Base-by-base conservation (phyloP, 2,329 filamentous ascomycete genomes). In the Blumeriella jaapii region DNA sequence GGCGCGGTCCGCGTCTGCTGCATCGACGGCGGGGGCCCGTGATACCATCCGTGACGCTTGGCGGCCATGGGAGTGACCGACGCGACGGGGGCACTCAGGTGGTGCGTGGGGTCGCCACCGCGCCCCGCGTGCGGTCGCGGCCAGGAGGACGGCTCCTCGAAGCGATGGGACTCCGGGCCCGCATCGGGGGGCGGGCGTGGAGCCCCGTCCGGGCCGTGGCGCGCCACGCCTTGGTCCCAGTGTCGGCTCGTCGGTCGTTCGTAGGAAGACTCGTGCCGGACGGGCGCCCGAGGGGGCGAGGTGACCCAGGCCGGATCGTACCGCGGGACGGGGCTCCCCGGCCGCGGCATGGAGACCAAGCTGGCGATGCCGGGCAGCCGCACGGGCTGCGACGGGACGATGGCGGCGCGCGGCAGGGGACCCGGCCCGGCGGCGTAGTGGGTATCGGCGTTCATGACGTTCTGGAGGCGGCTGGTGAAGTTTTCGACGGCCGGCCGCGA, bases 21-120 rank as follows among this genome's bases (percentile, higher is more conserved):
- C 19, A 18, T 16, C 9, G 18, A 10, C 7, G 19, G 15, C 46
- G 62, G 42, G 16, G 68, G 67, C 8, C 67, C 69, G 39, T 82
- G 74, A 49, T 84, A 84, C 79, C 80, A 86, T 1, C 69, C 81
- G 40, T 78, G 75, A 2, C 81, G 69, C 52, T 81, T 82, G 18
- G 61, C 62, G 43, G 73, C 74, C 6, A 73, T 67, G 3, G 71
- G 64, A 0, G 70, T 74, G 7, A 69, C 59, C 0, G 65, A 62
- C 0, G 71, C 71, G 1, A 71, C 71, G 1, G 73, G 72, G 1
- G 72, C 71, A 3, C 72, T 77, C 59, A 73, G 65, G 11, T 71
- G 74, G 38, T 77, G 69, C 38, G 74, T 34, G 28, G 43, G 61
- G 50, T 45, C 27, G 23, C 52, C 39, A 22, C 40, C 46, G 11